Evolutionary conservation across 371 early-diverging fungal species (phyloP).

Genomic region (Zopfochytrium polystomum): DNA sequence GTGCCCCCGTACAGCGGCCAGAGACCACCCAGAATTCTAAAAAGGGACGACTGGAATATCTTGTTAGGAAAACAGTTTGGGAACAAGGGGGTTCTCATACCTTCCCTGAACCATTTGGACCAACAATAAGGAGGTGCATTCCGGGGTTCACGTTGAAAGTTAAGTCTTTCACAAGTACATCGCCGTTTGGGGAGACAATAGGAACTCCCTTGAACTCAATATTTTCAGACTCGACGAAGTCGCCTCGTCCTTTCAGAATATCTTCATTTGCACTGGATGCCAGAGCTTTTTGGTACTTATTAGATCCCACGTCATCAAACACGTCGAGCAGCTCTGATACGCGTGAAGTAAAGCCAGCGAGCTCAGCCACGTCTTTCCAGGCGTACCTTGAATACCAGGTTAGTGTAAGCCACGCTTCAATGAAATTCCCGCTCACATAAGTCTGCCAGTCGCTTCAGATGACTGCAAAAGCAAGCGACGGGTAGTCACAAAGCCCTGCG

Average conservation of each 20-base stretch:
- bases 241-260: constrained; percentile 26
- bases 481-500: constrained; percentile 88
- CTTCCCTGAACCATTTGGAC: constrained; percentile 85
- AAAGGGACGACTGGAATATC: constrained; percentile 78
- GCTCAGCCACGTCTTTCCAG: constrained; percentile 79
- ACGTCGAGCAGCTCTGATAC: constrained; percentile 68
- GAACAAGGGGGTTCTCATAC: constrained; percentile 9
- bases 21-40: constrained; percentile 90
- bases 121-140: constrained; percentile 71
- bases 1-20: constrained; percentile 66
- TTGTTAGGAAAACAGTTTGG: constrained; percentile 1
- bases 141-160: constrained; percentile 73
- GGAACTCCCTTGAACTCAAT: constrained; percentile 87
- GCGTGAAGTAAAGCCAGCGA: constrained; percentile 82
- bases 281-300: constrained; percentile 43
- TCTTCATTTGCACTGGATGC: constrained; percentile 40
- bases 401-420: neutral
- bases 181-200: constrained; percentile 89
- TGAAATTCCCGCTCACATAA: constrained; percentile 38
- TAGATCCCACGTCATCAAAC: constrained; percentile 44
- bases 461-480: constrained; percentile 59
- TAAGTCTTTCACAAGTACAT: constrained; percentile 81
- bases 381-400: constrained; percentile 53
- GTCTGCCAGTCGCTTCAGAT: constrained; percentile 52
- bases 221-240: constrained; percentile 44